These are phyloP conservation scores for Hyphopichia pseudoburtonii DNA, from an alignment of 1,139 yeast species.

Conservation along the genomic window DNA sequence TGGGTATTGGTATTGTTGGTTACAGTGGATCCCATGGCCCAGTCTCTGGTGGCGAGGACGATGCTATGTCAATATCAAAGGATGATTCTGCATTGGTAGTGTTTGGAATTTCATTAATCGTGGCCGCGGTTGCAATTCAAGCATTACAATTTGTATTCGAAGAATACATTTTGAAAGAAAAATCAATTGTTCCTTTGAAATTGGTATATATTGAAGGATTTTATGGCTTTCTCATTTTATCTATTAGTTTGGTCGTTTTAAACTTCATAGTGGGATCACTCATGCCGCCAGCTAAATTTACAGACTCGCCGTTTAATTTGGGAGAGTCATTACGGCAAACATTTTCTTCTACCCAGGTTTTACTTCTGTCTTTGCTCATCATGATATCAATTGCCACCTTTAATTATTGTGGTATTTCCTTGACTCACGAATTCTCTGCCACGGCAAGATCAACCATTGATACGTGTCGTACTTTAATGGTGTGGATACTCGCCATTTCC, in stretches of 20 bases:
- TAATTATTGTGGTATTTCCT: conserved; percentile 72
- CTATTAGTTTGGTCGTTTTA: conserved; percentile 43
- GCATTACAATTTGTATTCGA: conserved; percentile 80
- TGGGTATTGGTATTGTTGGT: conserved; percentile 75
- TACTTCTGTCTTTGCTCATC: conserved; percentile 57
- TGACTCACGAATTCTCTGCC: conserved; percentile 68
- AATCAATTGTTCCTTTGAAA: conserved; percentile 59
- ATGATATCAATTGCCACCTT: conserved; percentile 74
- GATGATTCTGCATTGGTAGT: conserved; percentile 28
- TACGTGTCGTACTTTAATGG: conserved; percentile 72
- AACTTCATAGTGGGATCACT: conserved; percentile 41
- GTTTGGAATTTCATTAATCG: conserved; percentile 59
- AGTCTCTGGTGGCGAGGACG: conserved; percentile 14
- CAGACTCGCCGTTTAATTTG: conserved; percentile 57
- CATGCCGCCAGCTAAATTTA: conserved; percentile 31
- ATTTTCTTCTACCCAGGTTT: conserved; percentile 38
- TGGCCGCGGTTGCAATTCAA: conserved; percentile 63
- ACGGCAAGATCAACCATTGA: conserved; percentile 81
- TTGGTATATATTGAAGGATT: conserved; percentile 77
- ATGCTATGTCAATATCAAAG: conserved; percentile 5
- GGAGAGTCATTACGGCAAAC: conserved; percentile 52
- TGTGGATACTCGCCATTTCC: conserved; percentile 73
- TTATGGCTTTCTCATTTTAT: conserved; percentile 55
- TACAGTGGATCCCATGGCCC: conserved; percentile 59
- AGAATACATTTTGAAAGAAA: conserved; percentile 60